Base-by-base conservation (phyloP, 768 basidiomycete genomes). In the Cystobasidium tubakii region DNA sequence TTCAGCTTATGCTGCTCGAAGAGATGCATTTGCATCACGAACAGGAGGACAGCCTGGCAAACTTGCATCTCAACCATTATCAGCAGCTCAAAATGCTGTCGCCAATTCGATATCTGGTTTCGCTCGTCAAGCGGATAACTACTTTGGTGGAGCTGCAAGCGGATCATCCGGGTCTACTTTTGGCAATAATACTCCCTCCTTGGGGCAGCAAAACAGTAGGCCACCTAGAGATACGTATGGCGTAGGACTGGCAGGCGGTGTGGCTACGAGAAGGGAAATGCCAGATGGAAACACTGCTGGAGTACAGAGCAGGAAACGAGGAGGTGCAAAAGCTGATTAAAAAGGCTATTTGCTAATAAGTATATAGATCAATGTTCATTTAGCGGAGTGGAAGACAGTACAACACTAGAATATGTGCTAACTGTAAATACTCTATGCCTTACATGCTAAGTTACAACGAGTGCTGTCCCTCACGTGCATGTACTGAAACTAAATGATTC, bases 261-360 rank as follows among this genome's bases (percentile, higher is more conserved):
- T 71, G 25, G 34, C 29, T 2, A 36, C 44, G 29, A 29, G 69
- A 21, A 42, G 36, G 55, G 69, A 55, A 27, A 29, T 34, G 34
- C 33, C 55, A 34, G 67, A 44, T 44, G 66, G 60, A 60, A 53
- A 17, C 29, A 34, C 44, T 9, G 55, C 55, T 60, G 74, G 67
- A 60, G 66, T 62, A 36, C 54, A 62, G 34, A 55, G 74, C 46
- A 33, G 74, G 69, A 43, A 67, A 57, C 53, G 67, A 46, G 74
- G 66, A 43, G 67, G 21, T 54, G 74, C 66, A 69, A 34, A 53
- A 42, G 63, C 63, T 54, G 62, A 62, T 33, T 60, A 60, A 25
- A 60, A 23, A 7, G 57, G 12, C 7, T 3, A 67, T 19, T n/a
- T 44, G 42, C 15, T 63, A 10, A 31, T n/a, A n/a, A 17, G n/a